Evolutionary conservation across 352 stramenopile species (phyloP).

Genomic region (Phytophthora chlamydospora): DNA sequence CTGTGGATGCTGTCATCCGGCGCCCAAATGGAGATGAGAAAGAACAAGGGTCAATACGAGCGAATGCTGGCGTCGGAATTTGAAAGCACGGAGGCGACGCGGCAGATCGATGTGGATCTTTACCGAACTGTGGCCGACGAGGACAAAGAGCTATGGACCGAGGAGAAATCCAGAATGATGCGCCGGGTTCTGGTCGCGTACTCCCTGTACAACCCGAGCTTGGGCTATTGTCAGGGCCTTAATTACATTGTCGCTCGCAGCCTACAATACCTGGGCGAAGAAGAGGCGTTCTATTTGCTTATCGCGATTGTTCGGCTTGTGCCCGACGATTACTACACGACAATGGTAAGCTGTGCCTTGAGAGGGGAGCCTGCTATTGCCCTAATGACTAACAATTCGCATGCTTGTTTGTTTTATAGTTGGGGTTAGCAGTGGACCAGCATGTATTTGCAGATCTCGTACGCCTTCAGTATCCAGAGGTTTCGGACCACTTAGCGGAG

Average conservation of each 20-base stretch:
- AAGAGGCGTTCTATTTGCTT: constrained; percentile 86
- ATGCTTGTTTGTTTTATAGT: constrained; percentile 36
- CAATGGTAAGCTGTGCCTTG: constrained; percentile 62
- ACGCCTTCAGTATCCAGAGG: constrained; percentile 70
- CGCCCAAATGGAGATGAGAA: constrained; percentile 67
- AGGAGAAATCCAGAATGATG: constrained; percentile 76
- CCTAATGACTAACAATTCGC: constrained; percentile 2
- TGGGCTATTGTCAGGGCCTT: constrained; percentile 89
- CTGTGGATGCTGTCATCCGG: constrained; percentile 85
- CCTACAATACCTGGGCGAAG: constrained; percentile 70
- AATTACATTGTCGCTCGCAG: constrained; percentile 88
- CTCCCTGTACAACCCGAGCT: constrained; percentile 75
- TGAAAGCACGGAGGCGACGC: constrained; percentile 71
- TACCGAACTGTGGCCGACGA: constrained; percentile 70
- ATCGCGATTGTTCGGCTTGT: constrained; percentile 79
- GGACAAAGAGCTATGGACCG: constrained; percentile 70
- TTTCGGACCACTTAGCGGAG: constrained; percentile 64
- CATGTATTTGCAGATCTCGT: constrained; percentile 90
- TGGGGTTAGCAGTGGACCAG: constrained; percentile 87
- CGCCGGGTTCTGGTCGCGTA: constrained; percentile 86
- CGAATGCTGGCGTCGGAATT: constrained; percentile 53
- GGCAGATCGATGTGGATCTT: constrained; percentile 88
- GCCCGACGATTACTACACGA: constrained; percentile 89
- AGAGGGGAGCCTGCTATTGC: not conserved
- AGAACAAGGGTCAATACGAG: constrained; percentile 62